Percentiles rank a stretch among this genome's conserved stretches.
Conservation (phyloP, 345 rosid genomes). For the Raphanus sativus region DNA sequence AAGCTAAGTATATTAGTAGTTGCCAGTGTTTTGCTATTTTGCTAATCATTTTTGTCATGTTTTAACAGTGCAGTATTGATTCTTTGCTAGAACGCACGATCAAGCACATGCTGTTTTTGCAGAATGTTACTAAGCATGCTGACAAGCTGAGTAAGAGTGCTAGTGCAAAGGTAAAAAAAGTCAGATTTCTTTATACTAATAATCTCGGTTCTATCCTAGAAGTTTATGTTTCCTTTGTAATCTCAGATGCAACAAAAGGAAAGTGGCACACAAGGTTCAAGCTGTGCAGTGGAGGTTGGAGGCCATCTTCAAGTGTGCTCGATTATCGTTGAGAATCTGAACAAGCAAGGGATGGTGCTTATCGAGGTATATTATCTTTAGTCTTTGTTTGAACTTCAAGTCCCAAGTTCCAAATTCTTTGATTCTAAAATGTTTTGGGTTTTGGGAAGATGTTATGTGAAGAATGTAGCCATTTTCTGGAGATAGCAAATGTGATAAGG, state of each 20-base stretch:
- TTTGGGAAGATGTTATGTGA: constrained; percentile 81
- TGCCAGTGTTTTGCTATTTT: neutral
- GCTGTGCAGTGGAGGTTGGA: constrained; percentile 87
- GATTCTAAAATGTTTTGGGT: constrained; percentile 13
- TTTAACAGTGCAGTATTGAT: constrained; percentile 92
- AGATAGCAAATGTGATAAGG: constrained; percentile 86
- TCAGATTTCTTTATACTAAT: neutral
- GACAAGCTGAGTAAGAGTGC: constrained; percentile 81
- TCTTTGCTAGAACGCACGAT: constrained; percentile 91
- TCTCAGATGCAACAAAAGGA: constrained; percentile 68
- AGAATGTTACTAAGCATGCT: constrained; percentile 83
- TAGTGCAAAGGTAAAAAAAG: constrained; percentile 53
- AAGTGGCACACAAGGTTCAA: constrained; percentile 43
- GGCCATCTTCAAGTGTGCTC: constrained; percentile 89
- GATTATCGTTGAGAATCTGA: constrained; percentile 85
- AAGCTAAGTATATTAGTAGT: no score
- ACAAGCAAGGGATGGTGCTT: constrained; percentile 80
- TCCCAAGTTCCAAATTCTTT: constrained; percentile 4
- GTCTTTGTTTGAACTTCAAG: neutral
- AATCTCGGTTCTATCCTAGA: neutral
- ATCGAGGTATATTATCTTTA: constrained; percentile 60
- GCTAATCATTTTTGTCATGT: constrained; percentile 37
- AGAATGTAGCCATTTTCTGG: constrained; percentile 88
- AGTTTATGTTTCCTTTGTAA: neutral
- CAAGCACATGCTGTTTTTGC: constrained; percentile 87